These are phyloP conservation scores for Hypoxylon crocopeplum DNA, from an alignment of 495 filamentous ascomycete genomes.

Conservation along the genomic window DNA sequence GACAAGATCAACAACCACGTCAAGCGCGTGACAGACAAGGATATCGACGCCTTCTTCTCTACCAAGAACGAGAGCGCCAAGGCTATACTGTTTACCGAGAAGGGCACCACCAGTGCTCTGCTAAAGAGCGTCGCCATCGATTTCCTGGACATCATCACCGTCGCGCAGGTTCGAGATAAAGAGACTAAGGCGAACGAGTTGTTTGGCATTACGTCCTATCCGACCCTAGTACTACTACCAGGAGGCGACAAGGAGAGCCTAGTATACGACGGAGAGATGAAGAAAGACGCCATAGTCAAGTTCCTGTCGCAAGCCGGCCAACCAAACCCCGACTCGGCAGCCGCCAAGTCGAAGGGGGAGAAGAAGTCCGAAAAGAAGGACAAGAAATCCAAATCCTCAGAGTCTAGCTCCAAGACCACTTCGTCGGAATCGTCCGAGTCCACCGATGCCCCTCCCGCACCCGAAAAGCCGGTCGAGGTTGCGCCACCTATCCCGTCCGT, in stretches of 20 bases:
- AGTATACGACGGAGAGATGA: conserved; percentile 83
- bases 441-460: conserved; percentile 51
- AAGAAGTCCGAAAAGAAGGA: conserved; percentile 61
- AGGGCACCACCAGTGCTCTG: conserved; percentile 83
- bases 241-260: conserved; percentile 71
- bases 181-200: conserved; percentile 72
- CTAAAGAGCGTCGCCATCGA: conserved; percentile 88
- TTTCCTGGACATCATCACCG: conserved; percentile 78
- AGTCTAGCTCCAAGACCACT: conserved; percentile 48
- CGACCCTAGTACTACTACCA: conserved; percentile 81
- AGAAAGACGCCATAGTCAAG: conserved; percentile 79
- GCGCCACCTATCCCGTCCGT: conserved; percentile 60
- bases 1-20: conserved; percentile 92
- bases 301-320: conserved; percentile 81
- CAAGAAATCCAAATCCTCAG: conserved; percentile 52
- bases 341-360: conserved; percentile 58
- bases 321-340: conserved; percentile 75
- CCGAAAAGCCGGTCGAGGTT: conserved; percentile 55
- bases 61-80: conserved; percentile 78
- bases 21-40: conserved; percentile 78
- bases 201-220: conserved; percentile 80
- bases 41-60: conserved; percentile 75
- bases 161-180: conserved; percentile 88
- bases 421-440: conserved; percentile 49
- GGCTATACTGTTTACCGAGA: conserved; percentile 93